Conservation (phyloP, 2,329 filamentous ascomycete species). For the Calonectria leucothoes region DNA sequence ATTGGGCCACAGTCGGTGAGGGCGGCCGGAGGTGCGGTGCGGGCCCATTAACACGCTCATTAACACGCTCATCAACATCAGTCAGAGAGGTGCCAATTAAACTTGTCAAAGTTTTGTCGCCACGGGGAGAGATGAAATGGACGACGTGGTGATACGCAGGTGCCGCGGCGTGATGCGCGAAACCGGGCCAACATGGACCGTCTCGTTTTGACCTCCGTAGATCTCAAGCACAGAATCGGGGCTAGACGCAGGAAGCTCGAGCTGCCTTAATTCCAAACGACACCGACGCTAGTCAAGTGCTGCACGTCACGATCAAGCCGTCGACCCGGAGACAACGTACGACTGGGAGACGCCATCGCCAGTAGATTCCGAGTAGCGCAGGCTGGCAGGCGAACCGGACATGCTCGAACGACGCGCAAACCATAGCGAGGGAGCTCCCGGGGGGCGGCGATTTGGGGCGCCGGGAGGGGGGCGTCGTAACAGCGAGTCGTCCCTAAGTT, state of each 20-base stretch:
- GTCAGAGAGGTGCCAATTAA: constrained; percentile 2
- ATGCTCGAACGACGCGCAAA: neutral
- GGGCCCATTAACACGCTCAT: neutral
- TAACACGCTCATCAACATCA: neutral
- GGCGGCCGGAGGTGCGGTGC: constrained; percentile 16
- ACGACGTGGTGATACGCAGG: constrained; percentile 9
- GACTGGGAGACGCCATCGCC: neutral
- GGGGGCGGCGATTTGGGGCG: neutral
- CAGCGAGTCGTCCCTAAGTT: neutral
- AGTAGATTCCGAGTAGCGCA: neutral
- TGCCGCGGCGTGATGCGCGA: constrained; percentile 11
- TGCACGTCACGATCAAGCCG: constrained; percentile 16
- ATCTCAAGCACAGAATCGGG: neutral
- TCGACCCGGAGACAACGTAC: constrained; percentile 12
- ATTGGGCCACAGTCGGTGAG: constrained; percentile 21
- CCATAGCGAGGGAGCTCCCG: neutral
- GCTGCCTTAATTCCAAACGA: constrained; percentile 33
- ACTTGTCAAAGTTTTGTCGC: neutral
- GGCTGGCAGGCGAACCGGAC: neutral
- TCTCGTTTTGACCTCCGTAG: constrained; percentile 7
- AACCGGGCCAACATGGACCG: neutral
- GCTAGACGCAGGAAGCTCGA: constrained; percentile 21
- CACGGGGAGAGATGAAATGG: neutral
- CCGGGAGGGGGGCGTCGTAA: neutral
- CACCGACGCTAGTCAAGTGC: constrained; percentile 20